A percentile compares a stretch with the other conserved stretches of the same genome.
Conservation (phyloP, 2,329 filamentous ascomycete species). For the Emmonsiellopsis sp. region DNA sequence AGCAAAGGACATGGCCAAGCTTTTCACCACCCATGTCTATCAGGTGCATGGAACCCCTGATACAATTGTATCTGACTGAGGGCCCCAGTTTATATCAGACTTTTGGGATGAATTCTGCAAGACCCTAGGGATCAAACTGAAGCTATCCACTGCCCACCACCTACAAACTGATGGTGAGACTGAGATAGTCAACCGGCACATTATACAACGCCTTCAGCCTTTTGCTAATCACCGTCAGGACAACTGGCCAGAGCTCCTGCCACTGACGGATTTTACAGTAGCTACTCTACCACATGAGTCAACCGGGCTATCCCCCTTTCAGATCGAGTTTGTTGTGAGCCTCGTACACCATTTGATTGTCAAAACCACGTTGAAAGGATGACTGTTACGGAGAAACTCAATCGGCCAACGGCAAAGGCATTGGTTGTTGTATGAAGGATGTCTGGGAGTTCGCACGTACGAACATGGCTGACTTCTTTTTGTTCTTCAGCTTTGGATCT, state of each 20-base stretch:
- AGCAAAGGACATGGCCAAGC: conserved; percentile 4
- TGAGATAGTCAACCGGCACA: conserved; percentile 17
- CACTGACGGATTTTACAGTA: conserved; percentile 5
- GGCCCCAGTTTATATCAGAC: conserved; percentile 10
- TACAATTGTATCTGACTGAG: background rate
- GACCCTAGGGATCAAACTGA: conserved; percentile 11
- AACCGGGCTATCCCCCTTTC: conserved; percentile 1
- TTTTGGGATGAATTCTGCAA: conserved; percentile 12
- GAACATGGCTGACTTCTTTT: conserved; percentile 1
- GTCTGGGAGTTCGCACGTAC: conserved; percentile 1
- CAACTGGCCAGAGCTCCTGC: conserved; percentile 15
- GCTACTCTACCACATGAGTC: conserved; percentile 1
- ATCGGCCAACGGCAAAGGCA: background rate
- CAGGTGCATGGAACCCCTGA: background rate
- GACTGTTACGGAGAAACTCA: background rate
- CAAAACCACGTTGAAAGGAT: background rate
- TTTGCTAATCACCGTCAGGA: conserved; percentile 16
- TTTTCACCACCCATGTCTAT: conserved; percentile 11
- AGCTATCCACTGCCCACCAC: conserved; percentile 20
- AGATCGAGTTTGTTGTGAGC: background rate
- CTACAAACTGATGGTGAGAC: conserved; percentile 19
- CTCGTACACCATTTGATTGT: conserved; percentile 8
- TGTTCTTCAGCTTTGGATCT: no score
- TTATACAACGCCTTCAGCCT: conserved; percentile 5
- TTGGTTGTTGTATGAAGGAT: background rate